A percentile compares a stretch with the other conserved stretches of the same genome.
Evolutionary conservation across 768 basidiomycete species (phyloP).

Genomic region (Lentinula sp.): DNA sequence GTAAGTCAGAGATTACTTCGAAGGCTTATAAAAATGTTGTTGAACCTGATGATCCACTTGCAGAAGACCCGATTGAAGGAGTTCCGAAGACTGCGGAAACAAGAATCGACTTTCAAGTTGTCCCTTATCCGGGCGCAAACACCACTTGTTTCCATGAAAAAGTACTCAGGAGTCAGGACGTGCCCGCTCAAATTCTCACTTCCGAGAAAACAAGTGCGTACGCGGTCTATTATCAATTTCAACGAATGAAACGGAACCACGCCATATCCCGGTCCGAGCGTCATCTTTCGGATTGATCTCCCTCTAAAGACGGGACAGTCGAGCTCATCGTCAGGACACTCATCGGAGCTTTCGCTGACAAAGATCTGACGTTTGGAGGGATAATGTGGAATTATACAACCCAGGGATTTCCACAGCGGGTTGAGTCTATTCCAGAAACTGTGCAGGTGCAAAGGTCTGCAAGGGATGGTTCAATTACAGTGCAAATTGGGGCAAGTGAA

Average conservation of each 20-base stretch:
- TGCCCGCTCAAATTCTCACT: neutral
- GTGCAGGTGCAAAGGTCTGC: neutral
- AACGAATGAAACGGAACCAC: neutral
- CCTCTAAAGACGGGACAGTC: neutral
- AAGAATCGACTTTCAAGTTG: no score
- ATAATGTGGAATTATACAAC: constrained; percentile 5
- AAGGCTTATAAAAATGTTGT: no score
- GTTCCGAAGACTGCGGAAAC: no score
- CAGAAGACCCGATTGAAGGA: no score
- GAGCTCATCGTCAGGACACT: neutral
- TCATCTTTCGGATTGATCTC: neutral
- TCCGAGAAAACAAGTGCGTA: neutral
- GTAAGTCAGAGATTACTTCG: no score
- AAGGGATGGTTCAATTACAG: neutral
- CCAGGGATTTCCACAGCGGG: neutral
- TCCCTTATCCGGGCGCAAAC: no score
- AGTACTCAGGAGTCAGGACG: neutral
- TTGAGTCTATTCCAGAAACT: neutral
- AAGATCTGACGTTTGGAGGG: neutral
- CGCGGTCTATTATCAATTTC: constrained; percentile 1
- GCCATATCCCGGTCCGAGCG: neutral
- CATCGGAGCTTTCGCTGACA: neutral
- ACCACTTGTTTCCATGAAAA: neutral
- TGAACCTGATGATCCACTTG: no score
- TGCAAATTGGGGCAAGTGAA: neutral